Evolutionary conservation across 2,329 filamentous ascomycete genomes (phyloP).

Genomic region (Neopestalotiopsis sp.): DNA sequence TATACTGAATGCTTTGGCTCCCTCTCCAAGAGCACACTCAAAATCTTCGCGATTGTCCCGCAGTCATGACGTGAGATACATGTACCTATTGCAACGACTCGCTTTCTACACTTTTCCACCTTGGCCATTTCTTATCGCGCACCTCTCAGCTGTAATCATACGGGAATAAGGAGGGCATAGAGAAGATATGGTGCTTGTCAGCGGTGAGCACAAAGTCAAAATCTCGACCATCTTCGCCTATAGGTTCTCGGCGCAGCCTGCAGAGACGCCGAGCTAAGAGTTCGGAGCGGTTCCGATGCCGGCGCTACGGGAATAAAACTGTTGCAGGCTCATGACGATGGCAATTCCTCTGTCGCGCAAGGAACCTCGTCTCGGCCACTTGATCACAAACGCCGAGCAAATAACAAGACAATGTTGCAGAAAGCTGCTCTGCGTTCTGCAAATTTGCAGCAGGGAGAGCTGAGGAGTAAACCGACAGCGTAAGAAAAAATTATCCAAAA

Average conservation of each 20-base stretch:
- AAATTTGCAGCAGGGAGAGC: constrained; percentile 1
- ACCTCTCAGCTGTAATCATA: background rate
- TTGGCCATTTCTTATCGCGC: background rate
- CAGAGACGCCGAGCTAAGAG: background rate
- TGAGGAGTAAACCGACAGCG: constrained; percentile 12
- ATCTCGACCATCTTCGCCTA: background rate
- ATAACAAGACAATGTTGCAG: constrained; percentile 1
- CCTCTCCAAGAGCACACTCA: background rate
- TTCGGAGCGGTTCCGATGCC: constrained; percentile 8
- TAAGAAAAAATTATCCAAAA: background rate
- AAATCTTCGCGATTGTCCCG: too few relatives aligned
- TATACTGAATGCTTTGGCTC: background rate
- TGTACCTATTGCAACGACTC: too few relatives aligned
- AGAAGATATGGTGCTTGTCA: background rate
- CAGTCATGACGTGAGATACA: too few relatives aligned
- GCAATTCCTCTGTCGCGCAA: background rate
- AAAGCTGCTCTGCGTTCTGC: constrained; percentile 7
- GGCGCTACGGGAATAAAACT: constrained; percentile 11
- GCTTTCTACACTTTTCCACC: too few relatives aligned
- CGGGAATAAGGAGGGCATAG: background rate
- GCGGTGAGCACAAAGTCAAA: background rate
- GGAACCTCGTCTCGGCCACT: background rate
- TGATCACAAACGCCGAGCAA: background rate
- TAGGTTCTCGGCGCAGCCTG: background rate
- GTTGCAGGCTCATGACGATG: background rate